A percentile compares a stretch with the other conserved stretches of the same genome.
phyloP scores from a whole-genome alignment of 805 yeast species.

The Kazachstania taianensis region DNA sequence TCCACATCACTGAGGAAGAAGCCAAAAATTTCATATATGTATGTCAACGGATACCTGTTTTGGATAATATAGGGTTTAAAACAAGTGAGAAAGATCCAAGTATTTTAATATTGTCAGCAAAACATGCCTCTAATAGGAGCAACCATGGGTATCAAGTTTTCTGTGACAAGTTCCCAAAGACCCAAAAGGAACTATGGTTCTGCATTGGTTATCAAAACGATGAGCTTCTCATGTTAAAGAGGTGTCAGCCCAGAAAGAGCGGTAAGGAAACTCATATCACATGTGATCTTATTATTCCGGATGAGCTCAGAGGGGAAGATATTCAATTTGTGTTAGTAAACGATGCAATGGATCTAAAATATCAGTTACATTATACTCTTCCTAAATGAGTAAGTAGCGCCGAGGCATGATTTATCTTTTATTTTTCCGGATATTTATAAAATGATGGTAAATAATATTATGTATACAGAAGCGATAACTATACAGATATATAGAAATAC shows the following conservation, averaged over 20 bases:
- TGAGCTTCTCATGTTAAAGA: conserved; percentile 55
- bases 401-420: neutral
- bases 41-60: conserved; percentile 50
- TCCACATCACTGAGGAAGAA: conserved; percentile 34
- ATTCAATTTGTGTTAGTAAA: conserved; percentile 44
- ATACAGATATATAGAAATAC: no score
- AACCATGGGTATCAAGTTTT: conserved; percentile 57
- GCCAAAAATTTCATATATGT: conserved; percentile 42
- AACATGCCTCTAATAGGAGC: conserved; percentile 39
- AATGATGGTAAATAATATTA: neutral
- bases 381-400: neutral
- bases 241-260: conserved; percentile 53
- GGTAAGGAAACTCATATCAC: conserved; percentile 23
- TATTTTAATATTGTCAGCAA: conserved; percentile 35
- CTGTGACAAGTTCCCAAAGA: conserved; percentile 77
- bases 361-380: conserved; percentile 22
- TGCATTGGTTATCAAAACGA: conserved; percentile 44
- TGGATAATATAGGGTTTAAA: conserved; percentile 34
- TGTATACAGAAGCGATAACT: no score
- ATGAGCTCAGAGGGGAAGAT: conserved; percentile 36
- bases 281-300: conserved; percentile 42
- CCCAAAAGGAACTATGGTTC: conserved; percentile 92
- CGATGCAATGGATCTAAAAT: conserved; percentile 55
- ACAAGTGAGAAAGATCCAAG: conserved; percentile 29
- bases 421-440: neutral